Conservation (phyloP, 768 basidiomycete genomes). For the Boletales sp. region DNA sequence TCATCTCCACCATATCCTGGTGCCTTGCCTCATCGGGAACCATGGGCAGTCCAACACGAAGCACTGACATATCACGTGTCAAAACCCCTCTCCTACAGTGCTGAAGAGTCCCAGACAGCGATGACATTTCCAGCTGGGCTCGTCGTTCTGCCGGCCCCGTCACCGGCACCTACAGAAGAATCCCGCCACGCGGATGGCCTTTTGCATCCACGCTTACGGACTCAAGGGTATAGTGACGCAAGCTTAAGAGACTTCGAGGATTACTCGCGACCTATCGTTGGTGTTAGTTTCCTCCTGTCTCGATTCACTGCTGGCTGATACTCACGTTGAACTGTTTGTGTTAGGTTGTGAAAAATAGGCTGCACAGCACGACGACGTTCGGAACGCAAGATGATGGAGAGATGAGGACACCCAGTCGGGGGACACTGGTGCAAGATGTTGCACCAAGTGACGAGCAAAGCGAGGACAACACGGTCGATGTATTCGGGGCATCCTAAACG, state of each 20-base stretch:
- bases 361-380: constrained; percentile 32
- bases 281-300: constrained; percentile 18
- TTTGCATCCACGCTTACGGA: constrained; percentile 26
- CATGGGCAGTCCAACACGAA: background rate
- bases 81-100: background rate
- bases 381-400: constrained; percentile 26
- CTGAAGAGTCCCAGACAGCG: background rate
- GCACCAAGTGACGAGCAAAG: background rate
- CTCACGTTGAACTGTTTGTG: background rate
- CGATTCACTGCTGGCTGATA: too few species aligned
- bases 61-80: background rate
- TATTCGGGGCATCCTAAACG: constrained; percentile 6
- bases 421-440: constrained; percentile 3
- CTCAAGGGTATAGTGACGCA: constrained; percentile 20
- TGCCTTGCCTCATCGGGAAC: background rate
- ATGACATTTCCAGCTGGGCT: constrained; percentile 3
- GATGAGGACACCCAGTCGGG: constrained; percentile 1
- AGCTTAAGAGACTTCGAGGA: constrained; percentile 33
- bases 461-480: constrained; percentile 4
- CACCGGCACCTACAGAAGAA: constrained; percentile 27
- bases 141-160: constrained; percentile 8
- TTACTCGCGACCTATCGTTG: constrained; percentile 31
- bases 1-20: constrained; percentile 18
- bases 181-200: constrained; percentile 25
- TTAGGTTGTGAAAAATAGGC: constrained; percentile 28